These are phyloP conservation scores for Syzygium jambos DNA, from an alignment of 345 rosid genomes.

Conservation along the genomic window DNA sequence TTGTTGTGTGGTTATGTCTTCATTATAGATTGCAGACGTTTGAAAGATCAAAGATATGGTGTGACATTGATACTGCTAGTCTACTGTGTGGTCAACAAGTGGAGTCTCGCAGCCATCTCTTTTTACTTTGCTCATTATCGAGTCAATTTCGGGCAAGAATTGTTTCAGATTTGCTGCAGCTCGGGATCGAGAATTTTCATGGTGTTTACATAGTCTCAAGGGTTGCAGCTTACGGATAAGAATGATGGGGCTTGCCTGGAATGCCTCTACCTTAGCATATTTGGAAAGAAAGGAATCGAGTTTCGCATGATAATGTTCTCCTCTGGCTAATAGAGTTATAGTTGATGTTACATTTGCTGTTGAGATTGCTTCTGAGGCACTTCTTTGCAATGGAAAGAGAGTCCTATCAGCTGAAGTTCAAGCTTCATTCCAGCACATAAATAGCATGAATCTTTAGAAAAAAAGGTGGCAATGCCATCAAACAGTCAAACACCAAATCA, in stretches of 20 bases:
- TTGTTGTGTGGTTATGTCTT: not conserved
- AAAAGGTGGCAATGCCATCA: not conserved
- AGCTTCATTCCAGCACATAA: not conserved
- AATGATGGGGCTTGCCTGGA: not conserved
- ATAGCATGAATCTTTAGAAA: not conserved
- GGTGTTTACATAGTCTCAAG: not conserved
- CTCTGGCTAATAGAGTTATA: not conserved
- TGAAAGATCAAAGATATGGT: not conserved
- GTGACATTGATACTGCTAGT: not conserved
- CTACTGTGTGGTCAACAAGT: not conserved
- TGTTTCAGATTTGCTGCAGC: not conserved
- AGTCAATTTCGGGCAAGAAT: not conserved
- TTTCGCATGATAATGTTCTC: not conserved
- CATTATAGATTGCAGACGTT: not conserved
- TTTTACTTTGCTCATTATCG: not conserved
- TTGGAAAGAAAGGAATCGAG: not conserved
- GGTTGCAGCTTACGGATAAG: not conserved
- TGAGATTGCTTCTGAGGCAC: not conserved
- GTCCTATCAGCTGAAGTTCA: not conserved
- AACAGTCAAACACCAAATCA: not conserved
- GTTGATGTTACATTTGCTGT: not conserved
- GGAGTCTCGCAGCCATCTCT: not conserved
- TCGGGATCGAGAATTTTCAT: not conserved
- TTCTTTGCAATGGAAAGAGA: not conserved
- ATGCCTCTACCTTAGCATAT: not conserved